Evolutionary conservation across 2,329 filamentous ascomycete genomes (phyloP).

Genomic region (Magnaporthales sp.): DNA sequence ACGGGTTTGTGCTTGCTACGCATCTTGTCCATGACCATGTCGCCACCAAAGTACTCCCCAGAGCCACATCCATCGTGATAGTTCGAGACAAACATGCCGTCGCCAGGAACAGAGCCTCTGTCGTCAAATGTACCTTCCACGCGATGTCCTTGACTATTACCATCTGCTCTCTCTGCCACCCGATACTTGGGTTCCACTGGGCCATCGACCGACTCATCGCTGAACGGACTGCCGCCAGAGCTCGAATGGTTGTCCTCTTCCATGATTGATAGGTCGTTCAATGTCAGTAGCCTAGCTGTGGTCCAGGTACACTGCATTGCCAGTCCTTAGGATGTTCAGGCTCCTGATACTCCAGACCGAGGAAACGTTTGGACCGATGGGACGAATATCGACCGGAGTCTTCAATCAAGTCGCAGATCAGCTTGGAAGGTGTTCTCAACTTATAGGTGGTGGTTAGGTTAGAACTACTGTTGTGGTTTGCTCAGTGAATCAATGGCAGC

Average conservation of each 20-base stretch:
- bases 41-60: neutral
- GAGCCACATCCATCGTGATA: neutral
- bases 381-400: neutral
- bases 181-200: neutral
- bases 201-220: neutral
- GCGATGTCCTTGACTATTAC: neutral
- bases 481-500: neutral
- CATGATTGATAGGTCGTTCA: neutral
- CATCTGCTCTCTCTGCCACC: neutral
- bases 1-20: slow-evolving; percentile 9
- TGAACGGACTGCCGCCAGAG: neutral
- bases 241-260: neutral
- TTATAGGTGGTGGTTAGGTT: neutral
- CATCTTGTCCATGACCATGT: slow-evolving; percentile 2
- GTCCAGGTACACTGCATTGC: neutral
- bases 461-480: neutral
- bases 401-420: neutral
- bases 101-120: neutral
- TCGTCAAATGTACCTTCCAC: neutral
- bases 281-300: neutral
- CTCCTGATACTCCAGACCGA: neutral
- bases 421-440: neutral
- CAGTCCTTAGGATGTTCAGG: neutral
- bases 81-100: slow-evolving; percentile 1
- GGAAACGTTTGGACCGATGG: neutral